Evolutionary conservation across 805 yeast genomes (phyloP), one percentile per base, ranked within the genome.

Genomic region (Nakazawaea populi): DNA sequence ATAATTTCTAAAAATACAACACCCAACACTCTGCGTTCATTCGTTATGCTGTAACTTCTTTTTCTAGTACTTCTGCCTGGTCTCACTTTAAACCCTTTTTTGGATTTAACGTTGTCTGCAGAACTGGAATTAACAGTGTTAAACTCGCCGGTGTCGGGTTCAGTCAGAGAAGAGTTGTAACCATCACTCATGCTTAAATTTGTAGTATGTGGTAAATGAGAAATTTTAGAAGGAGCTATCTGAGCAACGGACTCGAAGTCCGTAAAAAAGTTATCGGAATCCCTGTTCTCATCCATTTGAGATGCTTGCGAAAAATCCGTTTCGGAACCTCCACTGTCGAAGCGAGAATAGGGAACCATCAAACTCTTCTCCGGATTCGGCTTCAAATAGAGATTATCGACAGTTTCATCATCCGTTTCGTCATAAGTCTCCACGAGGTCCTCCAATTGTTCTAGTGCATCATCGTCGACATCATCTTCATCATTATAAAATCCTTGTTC

Each of bases 1-100:
- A 80, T 76, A 24, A 92, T 79, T 55, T 91, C 96, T 36, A 92
- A 61, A 58, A 86, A 88, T 4, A 87, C 66, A 6, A 91, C 86
- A 2, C 98, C 99, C 31, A 68, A 62, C 7, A 78, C 74, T 27
- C 69, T 66, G 38, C 74, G 59, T 46, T 65, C 65, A 32, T 68
- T 58, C 4, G 60, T 47, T 9, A 79, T 59, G 41, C 71, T 69
- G 54, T 75, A 78, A 18, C 55, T 45, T 30, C 39, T 14, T 6
- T 53, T 5, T 54, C 41, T 74, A 74, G 69, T 5, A 50, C 48
- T 4, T 60, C 55, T 35, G 66, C 60, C 2, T 56, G 43, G 5
- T 28, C 32, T 35, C 67, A n/a, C 69, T 65, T 57, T 73, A 74
- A 31, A 68, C 67, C 46, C 58, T 64, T n/a, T 59, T 69, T 29